These are phyloP conservation scores for Hanseniaspora taiwanica DNA, from an alignment of 805 yeast genomes.

Conservation along the genomic window DNA sequence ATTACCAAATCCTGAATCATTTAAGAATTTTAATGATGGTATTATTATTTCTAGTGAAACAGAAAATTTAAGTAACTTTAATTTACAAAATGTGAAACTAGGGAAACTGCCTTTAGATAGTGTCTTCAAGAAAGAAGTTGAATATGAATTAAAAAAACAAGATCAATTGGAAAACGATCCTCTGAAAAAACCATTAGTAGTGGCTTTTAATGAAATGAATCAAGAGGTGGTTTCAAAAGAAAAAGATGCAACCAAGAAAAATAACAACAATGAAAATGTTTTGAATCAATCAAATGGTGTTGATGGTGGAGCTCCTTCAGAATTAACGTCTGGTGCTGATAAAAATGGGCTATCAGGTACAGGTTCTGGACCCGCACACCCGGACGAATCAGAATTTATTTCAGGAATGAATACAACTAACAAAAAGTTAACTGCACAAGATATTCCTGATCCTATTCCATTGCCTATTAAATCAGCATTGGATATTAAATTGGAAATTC, in stretches of 20 bases:
- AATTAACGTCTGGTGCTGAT: constrained; percentile 1
- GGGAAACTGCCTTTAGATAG: constrained; percentile 82
- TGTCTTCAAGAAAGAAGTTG: constrained; percentile 72
- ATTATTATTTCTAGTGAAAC: constrained; percentile 27
- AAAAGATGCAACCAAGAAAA: constrained; percentile 8
- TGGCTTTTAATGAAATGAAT: constrained; percentile 48
- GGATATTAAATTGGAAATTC: constrained; percentile 69
- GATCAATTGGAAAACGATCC: constrained; percentile 48
- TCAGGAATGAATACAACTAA: too few species aligned
- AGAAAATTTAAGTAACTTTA: constrained; percentile 43
- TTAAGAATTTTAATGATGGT: constrained; percentile 21
- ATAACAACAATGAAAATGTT: constrained; percentile 16
- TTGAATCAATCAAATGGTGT: too few species aligned
- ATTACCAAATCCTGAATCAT: constrained; percentile 24
- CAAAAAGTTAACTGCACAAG: constrained; percentile 3
- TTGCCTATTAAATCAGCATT: constrained; percentile 70
- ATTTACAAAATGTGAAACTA: constrained; percentile 59
- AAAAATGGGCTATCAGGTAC: constrained; percentile 3
- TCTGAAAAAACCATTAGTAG: constrained; percentile 36
- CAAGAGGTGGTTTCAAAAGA: constrained; percentile 25
- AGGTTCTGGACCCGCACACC: too few species aligned
- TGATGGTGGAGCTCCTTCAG: too few species aligned
- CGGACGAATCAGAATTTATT: too few species aligned
- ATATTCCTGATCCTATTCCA: constrained; percentile 55
- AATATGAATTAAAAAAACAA: constrained; percentile 64